Evolutionary conservation across 78 protist species (phyloP).

Genomic region (Dictyostelium intermedium): DNA sequence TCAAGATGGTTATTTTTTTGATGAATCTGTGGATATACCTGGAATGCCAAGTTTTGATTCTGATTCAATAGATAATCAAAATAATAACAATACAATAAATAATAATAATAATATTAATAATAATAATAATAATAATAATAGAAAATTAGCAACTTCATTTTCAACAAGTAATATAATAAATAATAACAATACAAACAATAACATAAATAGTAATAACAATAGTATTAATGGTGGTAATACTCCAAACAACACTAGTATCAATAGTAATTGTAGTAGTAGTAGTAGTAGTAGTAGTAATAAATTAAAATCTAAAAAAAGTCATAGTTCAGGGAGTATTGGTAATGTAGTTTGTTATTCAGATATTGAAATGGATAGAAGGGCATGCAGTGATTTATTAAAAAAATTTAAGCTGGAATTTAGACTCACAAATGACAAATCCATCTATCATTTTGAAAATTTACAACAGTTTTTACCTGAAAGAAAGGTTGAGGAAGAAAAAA

Average conservation of each 20-base stretch:
- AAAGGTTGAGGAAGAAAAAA: constrained; percentile 28
- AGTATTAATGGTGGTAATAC: neutral
- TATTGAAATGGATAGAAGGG: neutral
- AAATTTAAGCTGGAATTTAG: constrained; percentile 29
- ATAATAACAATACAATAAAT: neutral
- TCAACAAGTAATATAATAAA: neutral
- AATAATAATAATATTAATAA: neutral
- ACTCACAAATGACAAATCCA: constrained; percentile 5
- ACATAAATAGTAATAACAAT: neutral
- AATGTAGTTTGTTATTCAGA: neutral
- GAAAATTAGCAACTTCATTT: neutral
- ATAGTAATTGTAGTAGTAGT: neutral
- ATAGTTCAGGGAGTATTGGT: neutral
- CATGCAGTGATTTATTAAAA: neutral
- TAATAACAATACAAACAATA: neutral
- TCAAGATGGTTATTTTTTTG: constrained; percentile 49
- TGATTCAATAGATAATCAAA: neutral
- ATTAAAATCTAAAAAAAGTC: neutral
- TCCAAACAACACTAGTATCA: neutral
- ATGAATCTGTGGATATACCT: constrained; percentile 51
- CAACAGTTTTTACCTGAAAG: constrained; percentile 11
- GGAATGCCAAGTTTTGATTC: constrained; percentile 7
- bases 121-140: neutral
- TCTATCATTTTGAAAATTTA: constrained; percentile 8
- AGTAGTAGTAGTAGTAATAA: neutral